Conservation (phyloP, 768 basidiomycete genomes). For the Mrakia blollopis region DNA sequence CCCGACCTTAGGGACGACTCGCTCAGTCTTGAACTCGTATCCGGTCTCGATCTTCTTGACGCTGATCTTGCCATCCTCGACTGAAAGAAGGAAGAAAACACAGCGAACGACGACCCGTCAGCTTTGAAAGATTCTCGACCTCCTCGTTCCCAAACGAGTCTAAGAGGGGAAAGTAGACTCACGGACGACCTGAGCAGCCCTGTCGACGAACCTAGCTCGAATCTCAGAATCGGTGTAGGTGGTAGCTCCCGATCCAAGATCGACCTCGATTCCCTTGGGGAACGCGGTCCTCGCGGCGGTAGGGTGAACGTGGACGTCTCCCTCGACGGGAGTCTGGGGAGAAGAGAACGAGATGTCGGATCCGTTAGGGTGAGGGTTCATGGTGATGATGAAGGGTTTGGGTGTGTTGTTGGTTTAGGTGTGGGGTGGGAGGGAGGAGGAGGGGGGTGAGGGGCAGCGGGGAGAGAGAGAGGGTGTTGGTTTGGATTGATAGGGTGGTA, state of each 20-base stretch:
- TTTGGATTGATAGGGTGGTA: too few species aligned
- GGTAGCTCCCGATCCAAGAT: conserved; percentile 75
- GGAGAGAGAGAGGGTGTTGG: not conserved
- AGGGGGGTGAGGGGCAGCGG: not conserved
- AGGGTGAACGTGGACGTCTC: conserved; percentile 57
- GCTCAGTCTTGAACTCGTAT: conserved; percentile 86
- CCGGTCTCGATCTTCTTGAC: conserved; percentile 72
- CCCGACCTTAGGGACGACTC: conserved; percentile 87
- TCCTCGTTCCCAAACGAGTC: not conserved
- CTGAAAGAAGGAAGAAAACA: conserved; percentile 28
- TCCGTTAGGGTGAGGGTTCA: conserved; percentile 27
- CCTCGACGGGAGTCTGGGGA: not conserved
- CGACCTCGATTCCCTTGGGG: conserved; percentile 50
- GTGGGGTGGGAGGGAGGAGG: not conserved
- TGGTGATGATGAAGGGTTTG: not conserved
- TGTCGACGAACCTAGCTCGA: conserved; percentile 74
- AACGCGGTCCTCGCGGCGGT: conserved; percentile 74
- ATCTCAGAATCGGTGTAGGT: conserved; percentile 75
- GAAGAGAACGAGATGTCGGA: conserved; percentile 24
- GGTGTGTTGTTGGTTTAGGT: conserved; percentile 12
- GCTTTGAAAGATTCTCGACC: not conserved
- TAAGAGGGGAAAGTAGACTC: not conserved
- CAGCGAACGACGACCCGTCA: conserved; percentile 38
- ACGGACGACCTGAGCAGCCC: conserved; percentile 52
- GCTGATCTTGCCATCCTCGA: conserved; percentile 66